Evolutionary conservation across 441 rosid genomes (phyloP).

Genomic region (Euphorbia schlechtendalii): DNA sequence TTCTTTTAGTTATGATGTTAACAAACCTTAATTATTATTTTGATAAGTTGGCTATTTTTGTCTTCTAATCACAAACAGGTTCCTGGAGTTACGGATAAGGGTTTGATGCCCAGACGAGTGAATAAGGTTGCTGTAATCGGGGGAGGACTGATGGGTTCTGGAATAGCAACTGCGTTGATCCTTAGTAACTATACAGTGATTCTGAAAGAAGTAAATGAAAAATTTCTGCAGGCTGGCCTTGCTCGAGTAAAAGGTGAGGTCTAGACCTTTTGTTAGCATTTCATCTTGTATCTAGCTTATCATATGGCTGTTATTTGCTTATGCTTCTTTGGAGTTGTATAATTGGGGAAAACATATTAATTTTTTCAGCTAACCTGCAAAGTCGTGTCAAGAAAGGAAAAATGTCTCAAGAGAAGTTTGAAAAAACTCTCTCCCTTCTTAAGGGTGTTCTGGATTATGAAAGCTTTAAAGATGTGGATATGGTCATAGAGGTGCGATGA

Average conservation of each 20-base stretch:
- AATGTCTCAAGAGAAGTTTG: slow-evolving; percentile 79
- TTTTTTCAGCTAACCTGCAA: slow-evolving; percentile 69
- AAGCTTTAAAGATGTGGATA: slow-evolving; percentile 83
- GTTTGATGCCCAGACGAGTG: slow-evolving; percentile 65
- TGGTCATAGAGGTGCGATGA: slow-evolving; percentile 86
- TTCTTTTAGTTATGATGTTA: slow-evolving; percentile 5
- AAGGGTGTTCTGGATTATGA: slow-evolving; percentile 78
- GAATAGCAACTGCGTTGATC: slow-evolving; percentile 87
- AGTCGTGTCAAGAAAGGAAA: slow-evolving; percentile 82
- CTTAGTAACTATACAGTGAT: slow-evolving; percentile 78
- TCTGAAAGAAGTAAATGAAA: slow-evolving; percentile 86
- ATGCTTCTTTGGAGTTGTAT: slow-evolving; percentile 2
- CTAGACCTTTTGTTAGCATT: slow-evolving; percentile 2
- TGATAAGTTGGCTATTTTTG: too few relatives aligned
- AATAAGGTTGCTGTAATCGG: slow-evolving; percentile 89
- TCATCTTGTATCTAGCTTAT: too few relatives aligned
- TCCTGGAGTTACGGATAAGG: slow-evolving; percentile 84
- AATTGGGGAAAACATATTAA: slow-evolving; percentile 11
- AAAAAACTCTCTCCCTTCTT: slow-evolving; percentile 71
- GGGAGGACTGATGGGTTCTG: slow-evolving; percentile 99
- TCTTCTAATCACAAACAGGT: slow-evolving; percentile 38
- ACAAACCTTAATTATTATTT: neutral
- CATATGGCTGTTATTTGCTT: slow-evolving; percentile 2
- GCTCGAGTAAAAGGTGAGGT: slow-evolving; percentile 74
- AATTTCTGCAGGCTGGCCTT: slow-evolving; percentile 82